phyloP scores from a whole-genome alignment of 805 yeast species.

The Ogataea thermomethanolica region DNA sequence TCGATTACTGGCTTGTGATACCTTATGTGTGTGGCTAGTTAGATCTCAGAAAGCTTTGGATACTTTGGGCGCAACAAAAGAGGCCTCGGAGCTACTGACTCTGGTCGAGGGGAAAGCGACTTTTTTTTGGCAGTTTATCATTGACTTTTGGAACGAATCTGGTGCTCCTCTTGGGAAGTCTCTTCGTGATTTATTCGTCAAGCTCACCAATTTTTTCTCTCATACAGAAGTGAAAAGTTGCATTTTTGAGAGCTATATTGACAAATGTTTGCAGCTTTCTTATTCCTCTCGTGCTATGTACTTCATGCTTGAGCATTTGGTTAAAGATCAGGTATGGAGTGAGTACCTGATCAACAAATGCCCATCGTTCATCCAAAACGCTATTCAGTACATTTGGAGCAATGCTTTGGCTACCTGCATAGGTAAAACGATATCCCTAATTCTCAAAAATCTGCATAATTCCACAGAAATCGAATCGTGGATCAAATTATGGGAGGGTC shows the following conservation, averaged over 20 bases:
- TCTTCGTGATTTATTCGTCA: slow-evolving; percentile 54
- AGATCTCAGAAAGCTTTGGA: slow-evolving; percentile 43
- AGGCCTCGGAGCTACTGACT: neutral
- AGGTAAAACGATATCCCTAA: slow-evolving; percentile 50
- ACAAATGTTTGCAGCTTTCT: slow-evolving; percentile 40
- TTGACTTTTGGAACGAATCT: slow-evolving; percentile 69
- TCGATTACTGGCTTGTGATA: slow-evolving; percentile 44
- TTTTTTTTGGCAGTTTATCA: slow-evolving; percentile 46
- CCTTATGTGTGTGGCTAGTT: slow-evolving; percentile 61
- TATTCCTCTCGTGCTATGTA: slow-evolving; percentile 57
- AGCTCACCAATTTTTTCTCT: slow-evolving; percentile 22
- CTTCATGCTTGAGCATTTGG: slow-evolving; percentile 54
- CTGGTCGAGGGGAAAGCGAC: slow-evolving; percentile 2
- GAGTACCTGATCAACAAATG: slow-evolving; percentile 39
- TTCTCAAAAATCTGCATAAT: slow-evolving; percentile 35
- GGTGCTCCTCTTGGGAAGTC: slow-evolving; percentile 72
- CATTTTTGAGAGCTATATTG: slow-evolving; percentile 41
- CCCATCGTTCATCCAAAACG: slow-evolving; percentile 44
- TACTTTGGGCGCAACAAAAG: neutral
- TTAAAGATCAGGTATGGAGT: slow-evolving; percentile 43
- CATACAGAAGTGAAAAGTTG: slow-evolving; percentile 9
- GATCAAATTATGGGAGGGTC: slow-evolving; percentile 49
- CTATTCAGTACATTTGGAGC: slow-evolving; percentile 50
- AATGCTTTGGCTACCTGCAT: slow-evolving; percentile 64
- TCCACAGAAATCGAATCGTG: slow-evolving; percentile 36